Evolutionary conservation across 306 rosid genomes (phyloP).

Genomic region (Lagenaria siceraria): DNA sequence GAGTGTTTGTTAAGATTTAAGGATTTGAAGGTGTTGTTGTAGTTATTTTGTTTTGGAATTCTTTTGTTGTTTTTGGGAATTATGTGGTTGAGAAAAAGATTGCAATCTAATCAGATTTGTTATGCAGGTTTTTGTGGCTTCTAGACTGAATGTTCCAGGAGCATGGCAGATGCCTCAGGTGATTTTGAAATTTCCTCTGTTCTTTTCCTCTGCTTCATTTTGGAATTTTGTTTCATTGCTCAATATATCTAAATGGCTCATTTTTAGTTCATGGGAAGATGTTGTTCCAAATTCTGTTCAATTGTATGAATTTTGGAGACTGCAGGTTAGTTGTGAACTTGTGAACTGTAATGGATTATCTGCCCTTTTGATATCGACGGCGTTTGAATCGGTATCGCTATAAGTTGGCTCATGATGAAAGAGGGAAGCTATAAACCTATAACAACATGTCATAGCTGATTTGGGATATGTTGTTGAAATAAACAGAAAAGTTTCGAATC

Average conservation of each 20-base stretch:
- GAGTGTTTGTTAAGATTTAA: background rate
- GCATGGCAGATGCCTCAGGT: slow-evolving; percentile 99
- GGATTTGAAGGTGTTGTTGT: background rate
- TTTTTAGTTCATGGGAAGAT: background rate
- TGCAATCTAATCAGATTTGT: slow-evolving; percentile 7
- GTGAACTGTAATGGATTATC: background rate
- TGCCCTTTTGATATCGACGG: background rate
- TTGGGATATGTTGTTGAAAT: background rate
- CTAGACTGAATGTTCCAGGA: slow-evolving; percentile 95
- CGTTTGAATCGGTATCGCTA: background rate
- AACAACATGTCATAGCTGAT: background rate
- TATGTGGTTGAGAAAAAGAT: background rate
- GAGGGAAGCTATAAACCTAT: background rate
- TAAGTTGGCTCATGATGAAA: background rate
- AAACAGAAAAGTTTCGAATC: background rate
- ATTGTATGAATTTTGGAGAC: background rate
- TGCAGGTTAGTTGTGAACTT: background rate
- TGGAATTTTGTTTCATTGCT: background rate
- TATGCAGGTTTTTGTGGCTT: slow-evolving; percentile 76
- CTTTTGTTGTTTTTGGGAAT: background rate
- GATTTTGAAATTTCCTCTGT: slow-evolving; percentile 6
- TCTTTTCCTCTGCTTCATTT: background rate
- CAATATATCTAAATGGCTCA: background rate
- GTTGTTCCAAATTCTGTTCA: background rate
- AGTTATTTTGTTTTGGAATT: background rate